phyloP scores from a whole-genome alignment of 768 basidiomycete species.

The Auriscalpium orientale region DNA sequence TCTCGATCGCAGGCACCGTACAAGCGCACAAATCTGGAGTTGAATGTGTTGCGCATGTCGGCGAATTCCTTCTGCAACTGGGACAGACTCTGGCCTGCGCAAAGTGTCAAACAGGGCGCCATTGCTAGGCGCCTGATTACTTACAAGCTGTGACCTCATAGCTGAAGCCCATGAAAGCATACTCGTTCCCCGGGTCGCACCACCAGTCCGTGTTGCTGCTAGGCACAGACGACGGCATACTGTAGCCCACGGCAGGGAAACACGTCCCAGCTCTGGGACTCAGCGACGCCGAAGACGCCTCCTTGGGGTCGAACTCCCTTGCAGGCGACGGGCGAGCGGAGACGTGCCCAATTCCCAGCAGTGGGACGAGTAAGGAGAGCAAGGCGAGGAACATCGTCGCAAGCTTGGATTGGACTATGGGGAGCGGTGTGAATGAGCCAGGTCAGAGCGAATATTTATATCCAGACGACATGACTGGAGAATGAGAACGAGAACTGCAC shows the following conservation, averaged over 20 bases:
- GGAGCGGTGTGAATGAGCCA: too few species aligned
- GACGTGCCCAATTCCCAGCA: background rate
- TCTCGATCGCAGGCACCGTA: constrained; percentile 34
- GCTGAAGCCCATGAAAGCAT: constrained; percentile 71
- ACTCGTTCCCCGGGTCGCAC: constrained; percentile 58
- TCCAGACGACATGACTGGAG: too few species aligned
- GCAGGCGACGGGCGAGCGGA: background rate
- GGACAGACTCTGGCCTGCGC: constrained; percentile 47
- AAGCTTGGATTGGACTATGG: background rate
- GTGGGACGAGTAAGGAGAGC: background rate
- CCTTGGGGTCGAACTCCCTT: too few species aligned
- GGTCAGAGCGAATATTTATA: too few species aligned
- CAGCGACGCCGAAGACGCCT: background rate
- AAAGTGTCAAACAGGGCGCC: constrained; percentile 2
- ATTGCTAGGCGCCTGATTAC: constrained; percentile 12
- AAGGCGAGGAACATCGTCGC: background rate
- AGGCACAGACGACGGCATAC: constrained; percentile 46
- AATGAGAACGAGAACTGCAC: too few species aligned
- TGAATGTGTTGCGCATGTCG: constrained; percentile 51
- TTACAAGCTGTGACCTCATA: constrained; percentile 64
- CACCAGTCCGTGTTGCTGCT: constrained; percentile 28
- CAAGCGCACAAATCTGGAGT: constrained; percentile 56
- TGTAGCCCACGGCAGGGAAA: constrained; percentile 38
- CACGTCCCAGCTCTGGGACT: constrained; percentile 15
- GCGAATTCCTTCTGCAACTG: constrained; percentile 48